Evolutionary conservation across 768 basidiomycete genomes (phyloP).

Genomic region (Serendipita sp.): DNA sequence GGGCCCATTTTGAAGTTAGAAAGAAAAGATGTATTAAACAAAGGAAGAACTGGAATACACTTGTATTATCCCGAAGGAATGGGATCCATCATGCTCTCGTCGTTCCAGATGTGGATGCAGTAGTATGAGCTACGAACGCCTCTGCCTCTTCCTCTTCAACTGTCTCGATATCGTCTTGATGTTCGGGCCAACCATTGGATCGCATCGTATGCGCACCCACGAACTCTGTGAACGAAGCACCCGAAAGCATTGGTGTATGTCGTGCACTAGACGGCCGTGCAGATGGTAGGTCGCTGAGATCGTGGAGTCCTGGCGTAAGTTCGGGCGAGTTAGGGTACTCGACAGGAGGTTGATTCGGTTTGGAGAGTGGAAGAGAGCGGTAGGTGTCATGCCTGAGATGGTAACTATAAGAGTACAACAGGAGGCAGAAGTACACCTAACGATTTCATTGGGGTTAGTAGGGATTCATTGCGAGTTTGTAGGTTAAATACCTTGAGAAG

Average conservation of each 20-base stretch:
- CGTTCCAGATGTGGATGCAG: too few relatives aligned
- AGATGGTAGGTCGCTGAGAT: not conserved
- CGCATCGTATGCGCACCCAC: not conserved
- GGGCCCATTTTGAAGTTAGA: too few relatives aligned
- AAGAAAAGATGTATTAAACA: too few relatives aligned
- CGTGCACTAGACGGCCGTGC: not conserved
- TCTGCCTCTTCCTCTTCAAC: constrained; percentile 1
- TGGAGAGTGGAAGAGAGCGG: constrained; percentile 48
- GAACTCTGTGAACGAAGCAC: not conserved
- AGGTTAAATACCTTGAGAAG: constrained; percentile 53
- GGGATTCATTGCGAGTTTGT: constrained; percentile 2
- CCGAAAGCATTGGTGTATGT: constrained; percentile 2
- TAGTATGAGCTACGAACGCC: not conserved
- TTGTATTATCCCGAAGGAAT: too few relatives aligned
- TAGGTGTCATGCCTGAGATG: constrained; percentile 89
- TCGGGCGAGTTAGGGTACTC: not conserved
- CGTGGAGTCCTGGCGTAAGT: not conserved
- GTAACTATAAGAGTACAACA: constrained; percentile 84
- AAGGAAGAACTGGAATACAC: too few relatives aligned
- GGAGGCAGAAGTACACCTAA: constrained; percentile 78
- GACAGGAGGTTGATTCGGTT: not conserved
- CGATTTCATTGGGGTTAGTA: not conserved
- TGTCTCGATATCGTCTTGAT: not conserved
- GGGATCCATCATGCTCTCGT: too few relatives aligned
- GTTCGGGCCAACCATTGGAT: not conserved